Percentiles rank a stretch among this genome's conserved stretches.
Evolutionary conservation across 2,329 filamentous ascomycete species (phyloP).

Genomic region (Leptographium galeiforme): DNA sequence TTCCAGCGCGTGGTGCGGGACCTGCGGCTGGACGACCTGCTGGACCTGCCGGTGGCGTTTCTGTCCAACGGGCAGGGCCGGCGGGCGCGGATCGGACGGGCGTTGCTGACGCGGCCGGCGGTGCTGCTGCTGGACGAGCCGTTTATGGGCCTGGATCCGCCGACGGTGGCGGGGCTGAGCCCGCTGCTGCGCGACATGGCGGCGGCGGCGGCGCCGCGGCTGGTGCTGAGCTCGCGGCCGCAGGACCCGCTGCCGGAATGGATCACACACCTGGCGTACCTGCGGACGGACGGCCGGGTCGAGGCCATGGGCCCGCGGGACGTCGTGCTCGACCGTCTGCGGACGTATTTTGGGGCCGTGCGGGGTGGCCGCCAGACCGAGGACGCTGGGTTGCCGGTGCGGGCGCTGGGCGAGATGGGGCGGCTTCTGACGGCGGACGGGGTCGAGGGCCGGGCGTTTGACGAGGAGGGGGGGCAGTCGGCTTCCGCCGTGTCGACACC

Average conservation of each 20-base stretch:
- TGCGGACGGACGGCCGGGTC: slow-evolving; percentile 55
- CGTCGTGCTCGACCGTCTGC: slow-evolving; percentile 42
- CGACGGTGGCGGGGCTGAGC: slow-evolving; percentile 60
- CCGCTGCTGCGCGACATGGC: slow-evolving; percentile 57
- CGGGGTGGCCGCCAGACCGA: slow-evolving; percentile 28
- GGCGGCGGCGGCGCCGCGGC: slow-evolving; percentile 49
- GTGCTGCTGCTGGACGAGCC: slow-evolving; percentile 82
- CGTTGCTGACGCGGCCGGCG: slow-evolving; percentile 65
- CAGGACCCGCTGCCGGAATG: slow-evolving; percentile 82
- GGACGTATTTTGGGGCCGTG: slow-evolving; percentile 32
- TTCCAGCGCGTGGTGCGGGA: slow-evolving; percentile 54
- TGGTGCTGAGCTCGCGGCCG: slow-evolving; percentile 66
- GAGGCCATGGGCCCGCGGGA: slow-evolving; percentile 52
- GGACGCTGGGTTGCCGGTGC: slow-evolving; percentile 33
- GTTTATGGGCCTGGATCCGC: slow-evolving; percentile 90
- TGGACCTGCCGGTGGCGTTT: slow-evolving; percentile 75
- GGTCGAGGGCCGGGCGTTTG: slow-evolving; percentile 22
- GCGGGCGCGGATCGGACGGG: slow-evolving; percentile 75
- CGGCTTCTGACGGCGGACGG: slow-evolving; percentile 28
- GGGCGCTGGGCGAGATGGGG: slow-evolving; percentile 36
- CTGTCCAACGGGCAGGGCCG: slow-evolving; percentile 89
- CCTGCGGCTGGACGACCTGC: slow-evolving; percentile 52
- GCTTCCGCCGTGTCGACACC: neutral
- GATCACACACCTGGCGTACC: slow-evolving; percentile 72
- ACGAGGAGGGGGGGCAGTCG: slow-evolving; percentile 11